These are phyloP conservation scores for Polytrichum formosum DNA, from an alignment of 225 moss, liverwort and hornwort genomes.

Conservation along the genomic window DNA sequence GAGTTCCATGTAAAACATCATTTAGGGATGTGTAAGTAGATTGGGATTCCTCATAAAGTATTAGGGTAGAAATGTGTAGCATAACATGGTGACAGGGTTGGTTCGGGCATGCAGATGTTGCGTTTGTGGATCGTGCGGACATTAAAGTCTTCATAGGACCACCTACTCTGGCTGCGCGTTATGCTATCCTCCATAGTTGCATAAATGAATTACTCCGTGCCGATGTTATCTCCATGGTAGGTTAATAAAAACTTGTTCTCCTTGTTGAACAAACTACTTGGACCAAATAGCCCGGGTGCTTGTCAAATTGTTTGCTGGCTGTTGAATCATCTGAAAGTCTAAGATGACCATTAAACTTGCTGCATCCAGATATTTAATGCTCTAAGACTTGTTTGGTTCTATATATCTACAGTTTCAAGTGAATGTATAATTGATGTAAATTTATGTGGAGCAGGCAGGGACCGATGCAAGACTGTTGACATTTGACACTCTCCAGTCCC, in stretches of 20 bases:
- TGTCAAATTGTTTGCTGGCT: too few species aligned
- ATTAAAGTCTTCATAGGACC: slow-evolving; percentile 45
- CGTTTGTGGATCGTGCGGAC: slow-evolving; percentile 49
- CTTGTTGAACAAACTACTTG: background rate
- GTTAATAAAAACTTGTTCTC: background rate
- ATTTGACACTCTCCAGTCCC: slow-evolving; percentile 16
- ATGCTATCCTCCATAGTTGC: slow-evolving; percentile 38
- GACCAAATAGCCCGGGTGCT: too few species aligned
- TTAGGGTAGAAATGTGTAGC: too few species aligned
- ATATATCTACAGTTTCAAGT: too few species aligned
- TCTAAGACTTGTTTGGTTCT: too few species aligned
- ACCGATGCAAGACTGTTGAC: slow-evolving; percentile 4
- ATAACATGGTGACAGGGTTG: too few species aligned
- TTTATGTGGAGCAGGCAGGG: slow-evolving; percentile 1
- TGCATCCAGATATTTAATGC: too few species aligned
- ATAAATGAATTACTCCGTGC: slow-evolving; percentile 28
- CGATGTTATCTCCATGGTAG: slow-evolving; percentile 33
- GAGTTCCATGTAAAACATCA: too few species aligned
- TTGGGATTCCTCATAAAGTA: too few species aligned
- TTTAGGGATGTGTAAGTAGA: too few species aligned
- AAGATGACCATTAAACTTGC: too few species aligned
- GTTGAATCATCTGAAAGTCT: too few species aligned
- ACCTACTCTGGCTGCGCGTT: slow-evolving; percentile 39
- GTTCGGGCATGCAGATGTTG: slow-evolving; percentile 29
- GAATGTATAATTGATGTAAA: background rate